Evolutionary conservation across 148 eudicot genomes (phyloP).

Genomic region (Oxyria digyna): DNA sequence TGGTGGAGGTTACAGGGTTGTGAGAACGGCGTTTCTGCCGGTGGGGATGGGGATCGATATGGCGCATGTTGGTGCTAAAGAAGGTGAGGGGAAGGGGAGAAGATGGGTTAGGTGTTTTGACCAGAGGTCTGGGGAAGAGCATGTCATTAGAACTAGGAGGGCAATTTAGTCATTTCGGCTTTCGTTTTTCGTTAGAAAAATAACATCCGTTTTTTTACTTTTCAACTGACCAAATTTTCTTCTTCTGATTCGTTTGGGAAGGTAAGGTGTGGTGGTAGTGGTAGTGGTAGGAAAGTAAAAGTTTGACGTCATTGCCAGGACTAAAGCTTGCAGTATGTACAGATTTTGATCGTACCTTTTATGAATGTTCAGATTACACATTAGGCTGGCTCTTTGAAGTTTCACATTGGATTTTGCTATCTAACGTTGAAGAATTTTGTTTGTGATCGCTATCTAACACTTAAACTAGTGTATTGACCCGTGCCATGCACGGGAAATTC

Average conservation of each 20-base stretch:
- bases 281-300: neutral
- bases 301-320: neutral
- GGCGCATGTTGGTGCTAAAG: slow-evolving; percentile 51
- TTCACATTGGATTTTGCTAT: too few relatives aligned
- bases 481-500: too few relatives aligned
- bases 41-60: slow-evolving; percentile 71
- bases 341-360: neutral
- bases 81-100: slow-evolving; percentile 12
- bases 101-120: slow-evolving; percentile 56
- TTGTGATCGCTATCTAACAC: too few relatives aligned
- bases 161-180: neutral
- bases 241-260: neutral
- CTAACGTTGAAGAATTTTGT: too few relatives aligned
- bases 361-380: neutral
- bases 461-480: too few relatives aligned
- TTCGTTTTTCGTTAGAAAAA: neutral
- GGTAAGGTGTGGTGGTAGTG: too few relatives aligned
- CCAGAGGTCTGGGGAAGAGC: slow-evolving; percentile 51
- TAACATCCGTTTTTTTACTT: neutral
- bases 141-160: slow-evolving; percentile 40
- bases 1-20: slow-evolving; percentile 36
- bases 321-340: neutral
- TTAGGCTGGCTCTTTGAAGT: neutral
- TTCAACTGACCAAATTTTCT: neutral
- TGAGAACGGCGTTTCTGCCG: slow-evolving; percentile 58